These are phyloP conservation scores for Angophora floribunda DNA, from an alignment of 345 rosid species.

Conservation along the genomic window DNA sequence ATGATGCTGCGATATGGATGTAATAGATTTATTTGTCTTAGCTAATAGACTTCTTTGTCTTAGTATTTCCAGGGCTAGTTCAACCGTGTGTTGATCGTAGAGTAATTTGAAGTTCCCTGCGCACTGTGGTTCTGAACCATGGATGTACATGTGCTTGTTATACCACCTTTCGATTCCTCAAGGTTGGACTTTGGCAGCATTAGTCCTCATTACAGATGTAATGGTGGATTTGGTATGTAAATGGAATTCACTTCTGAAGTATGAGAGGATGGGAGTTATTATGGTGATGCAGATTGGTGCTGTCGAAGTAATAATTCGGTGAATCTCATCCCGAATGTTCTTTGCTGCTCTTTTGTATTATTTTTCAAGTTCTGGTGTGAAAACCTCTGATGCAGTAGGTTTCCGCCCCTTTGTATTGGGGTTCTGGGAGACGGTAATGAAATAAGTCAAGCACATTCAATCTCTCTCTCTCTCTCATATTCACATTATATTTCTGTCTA, in stretches of 20 bases:
- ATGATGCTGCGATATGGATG: not conserved
- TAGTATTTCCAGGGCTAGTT: constrained; percentile 14
- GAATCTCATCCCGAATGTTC: not conserved
- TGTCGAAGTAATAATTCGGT: not conserved
- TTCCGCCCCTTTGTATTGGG: not conserved
- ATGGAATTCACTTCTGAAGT: not conserved
- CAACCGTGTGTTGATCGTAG: constrained; percentile 14
- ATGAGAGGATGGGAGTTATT: not conserved
- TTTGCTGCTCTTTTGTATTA: not conserved
- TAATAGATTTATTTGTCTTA: not conserved
- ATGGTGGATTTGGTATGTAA: not conserved
- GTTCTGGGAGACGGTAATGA: not conserved
- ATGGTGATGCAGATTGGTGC: not conserved
- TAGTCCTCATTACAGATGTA: not conserved
- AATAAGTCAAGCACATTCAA: not conserved
- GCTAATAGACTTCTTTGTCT: not conserved
- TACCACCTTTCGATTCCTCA: not conserved
- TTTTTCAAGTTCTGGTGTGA: not conserved
- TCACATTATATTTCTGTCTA: not conserved
- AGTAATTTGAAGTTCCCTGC: not conserved
- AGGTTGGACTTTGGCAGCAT: not conserved
- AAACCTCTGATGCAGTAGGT: not conserved
- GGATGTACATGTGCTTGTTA: not conserved
- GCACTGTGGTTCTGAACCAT: not conserved
- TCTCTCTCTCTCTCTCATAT: not conserved